Conservation (phyloP, 2,329 filamentous ascomycete species). For the Trichoderma atroviride region DNA sequence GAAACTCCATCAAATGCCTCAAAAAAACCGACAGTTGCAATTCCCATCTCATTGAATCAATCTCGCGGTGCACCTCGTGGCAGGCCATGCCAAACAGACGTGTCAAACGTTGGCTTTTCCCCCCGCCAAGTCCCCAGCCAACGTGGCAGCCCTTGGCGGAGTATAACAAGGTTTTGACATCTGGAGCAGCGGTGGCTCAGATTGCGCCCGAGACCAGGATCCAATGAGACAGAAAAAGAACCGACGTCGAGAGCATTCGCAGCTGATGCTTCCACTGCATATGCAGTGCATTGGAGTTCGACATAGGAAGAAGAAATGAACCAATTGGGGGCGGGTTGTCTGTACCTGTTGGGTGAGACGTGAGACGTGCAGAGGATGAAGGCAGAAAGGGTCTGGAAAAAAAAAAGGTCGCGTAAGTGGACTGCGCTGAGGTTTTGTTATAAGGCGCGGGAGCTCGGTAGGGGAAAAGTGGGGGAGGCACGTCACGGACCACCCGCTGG, state of each 20-base stretch:
- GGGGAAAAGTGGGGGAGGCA: slow-evolving; percentile 29
- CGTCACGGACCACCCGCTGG: slow-evolving; percentile 32
- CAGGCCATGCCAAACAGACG: background rate
- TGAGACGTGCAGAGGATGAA: slow-evolving; percentile 12
- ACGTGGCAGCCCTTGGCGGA: slow-evolving; percentile 5
- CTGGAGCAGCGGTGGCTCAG: slow-evolving; percentile 6
- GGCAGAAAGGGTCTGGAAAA: slow-evolving; percentile 19
- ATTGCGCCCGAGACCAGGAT: background rate
- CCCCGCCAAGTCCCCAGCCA: background rate
- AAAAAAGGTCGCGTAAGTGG: slow-evolving; percentile 32
- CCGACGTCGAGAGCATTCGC: slow-evolving; percentile 7
- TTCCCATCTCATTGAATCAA: slow-evolving; percentile 7
- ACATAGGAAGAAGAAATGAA: background rate
- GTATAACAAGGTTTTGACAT: slow-evolving; percentile 12
- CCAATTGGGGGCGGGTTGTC: slow-evolving; percentile 4
- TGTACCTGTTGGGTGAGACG: slow-evolving; percentile 24
- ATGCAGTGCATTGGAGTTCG: background rate
- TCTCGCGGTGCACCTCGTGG: background rate
- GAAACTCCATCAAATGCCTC: slow-evolving; percentile 21
- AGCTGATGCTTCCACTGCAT: background rate
- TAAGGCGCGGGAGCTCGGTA: slow-evolving; percentile 28
- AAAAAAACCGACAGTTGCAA: slow-evolving; percentile 7
- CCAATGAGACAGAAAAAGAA: background rate
- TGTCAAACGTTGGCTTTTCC: background rate
- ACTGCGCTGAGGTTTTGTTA: slow-evolving; percentile 34